phyloP scores from a whole-genome alignment of 176 grass and related monocot species.

The Coix lacrymajobi region DNA sequence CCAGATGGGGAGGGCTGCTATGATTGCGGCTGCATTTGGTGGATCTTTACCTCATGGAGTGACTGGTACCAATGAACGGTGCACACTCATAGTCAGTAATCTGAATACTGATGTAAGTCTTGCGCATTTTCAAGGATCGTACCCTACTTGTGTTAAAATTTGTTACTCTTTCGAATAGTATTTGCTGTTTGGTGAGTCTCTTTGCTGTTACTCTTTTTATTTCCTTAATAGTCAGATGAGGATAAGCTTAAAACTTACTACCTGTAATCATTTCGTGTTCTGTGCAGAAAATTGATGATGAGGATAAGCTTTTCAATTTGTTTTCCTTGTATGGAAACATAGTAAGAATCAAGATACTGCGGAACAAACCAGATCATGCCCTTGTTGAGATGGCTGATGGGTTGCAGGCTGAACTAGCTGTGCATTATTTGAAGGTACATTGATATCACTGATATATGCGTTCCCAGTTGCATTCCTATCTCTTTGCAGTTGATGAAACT shows the following conservation, averaged over 20 bases:
- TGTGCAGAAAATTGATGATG: constrained; percentile 86
- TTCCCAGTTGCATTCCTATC: constrained; percentile 21
- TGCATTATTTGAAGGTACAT: constrained; percentile 80
- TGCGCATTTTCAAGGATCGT: neutral
- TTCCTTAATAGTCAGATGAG: neutral
- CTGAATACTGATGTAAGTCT: constrained; percentile 89
- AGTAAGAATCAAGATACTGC: constrained; percentile 81
- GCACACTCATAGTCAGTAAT: constrained; percentile 93
- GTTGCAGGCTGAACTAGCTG: constrained; percentile 92
- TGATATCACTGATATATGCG: neutral
- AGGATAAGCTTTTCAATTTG: constrained; percentile 94
- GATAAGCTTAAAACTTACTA: neutral
- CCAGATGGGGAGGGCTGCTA: constrained; percentile 71
- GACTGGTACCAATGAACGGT: constrained; percentile 75
- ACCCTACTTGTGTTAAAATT: constrained; percentile 1
- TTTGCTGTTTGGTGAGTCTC: neutral
- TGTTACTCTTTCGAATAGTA: neutral
- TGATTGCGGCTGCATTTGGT: constrained; percentile 79
- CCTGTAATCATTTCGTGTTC: neutral
- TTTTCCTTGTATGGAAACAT: constrained; percentile 99
- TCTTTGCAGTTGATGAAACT: neutral
- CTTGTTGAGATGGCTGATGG: constrained; percentile 95
- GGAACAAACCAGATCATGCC: constrained; percentile 92
- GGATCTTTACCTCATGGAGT: constrained; percentile 66
- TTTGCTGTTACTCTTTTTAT: neutral